Evolutionary conservation across 306 rosid species (phyloP), one percentile per base, ranked within the genome.

Genomic region (Amphicarpaea edgeworthii): DNA sequence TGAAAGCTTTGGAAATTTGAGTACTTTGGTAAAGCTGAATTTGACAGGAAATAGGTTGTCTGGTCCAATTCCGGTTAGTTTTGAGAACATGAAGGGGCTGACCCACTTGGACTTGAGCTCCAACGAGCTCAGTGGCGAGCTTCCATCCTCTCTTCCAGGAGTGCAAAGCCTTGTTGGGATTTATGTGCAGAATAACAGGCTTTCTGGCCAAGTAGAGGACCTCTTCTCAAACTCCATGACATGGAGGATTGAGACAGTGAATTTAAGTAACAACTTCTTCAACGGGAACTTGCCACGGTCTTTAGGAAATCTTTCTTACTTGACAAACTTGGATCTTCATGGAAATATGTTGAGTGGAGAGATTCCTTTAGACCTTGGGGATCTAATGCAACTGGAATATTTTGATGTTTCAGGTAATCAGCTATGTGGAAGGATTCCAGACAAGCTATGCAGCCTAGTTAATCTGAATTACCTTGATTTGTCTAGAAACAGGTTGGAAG

Each of bases 171-270:
- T 85, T 32, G 83, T 96, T 43, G 97, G 97, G 81, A 83, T 95
- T 69, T 95, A 89, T 20, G 92, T 92, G 73, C 99, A 95, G 82
- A 81, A 85, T 73, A 95, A 95, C 82, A 85, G 69, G 85, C 87
- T 95, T 64, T 90, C 91, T 7, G 97, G 97, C 23, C 76, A 73
- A 40, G 68, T 82, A 6, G 86, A 63, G 80, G 74, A 78, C 72
- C 87, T 95, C 71, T 90, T 96, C 68, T 88, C 90, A 2, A 83
- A 81, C 77, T 83, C 91, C 23, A 81, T 89, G 75, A 73, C 82
- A n/a, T 96, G 99, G 99, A 96, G 90, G 87, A 90, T 96, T 15
- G 96, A 92, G 81, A 78, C 88, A 21, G 79, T 96, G 88, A 96
- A 92, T 76, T 77, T 96, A 66, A 92, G 99, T 77, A 55, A 26